These are phyloP conservation scores for Phytophthora capsici DNA, from an alignment of 352 stramenopile genomes.

Conservation along the genomic window DNA sequence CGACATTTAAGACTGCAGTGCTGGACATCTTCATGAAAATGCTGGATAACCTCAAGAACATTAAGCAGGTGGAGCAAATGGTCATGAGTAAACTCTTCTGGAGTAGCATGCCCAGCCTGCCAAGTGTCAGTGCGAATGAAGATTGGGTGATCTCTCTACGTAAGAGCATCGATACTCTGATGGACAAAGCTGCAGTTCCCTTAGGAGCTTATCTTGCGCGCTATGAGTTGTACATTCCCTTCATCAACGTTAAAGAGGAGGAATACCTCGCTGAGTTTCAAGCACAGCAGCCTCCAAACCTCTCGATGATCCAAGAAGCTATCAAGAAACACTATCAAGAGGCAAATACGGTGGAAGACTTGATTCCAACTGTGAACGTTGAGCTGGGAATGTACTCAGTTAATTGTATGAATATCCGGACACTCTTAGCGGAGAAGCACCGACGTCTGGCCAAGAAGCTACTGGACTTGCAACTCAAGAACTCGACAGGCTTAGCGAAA, in stretches of 20 bases:
- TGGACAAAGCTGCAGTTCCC: slow-evolving; percentile 65
- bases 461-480: slow-evolving; percentile 78
- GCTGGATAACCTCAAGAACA: slow-evolving; percentile 82
- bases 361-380: slow-evolving; percentile 64
- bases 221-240: slow-evolving; percentile 86
- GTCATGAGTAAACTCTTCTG: slow-evolving; percentile 97
- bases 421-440: slow-evolving; percentile 81
- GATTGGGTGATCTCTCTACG: slow-evolving; percentile 78
- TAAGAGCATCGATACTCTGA: slow-evolving; percentile 57
- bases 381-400: slow-evolving; percentile 87
- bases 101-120: slow-evolving; percentile 91
- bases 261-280: slow-evolving; percentile 81
- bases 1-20: slow-evolving; percentile 62
- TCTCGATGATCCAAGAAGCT: slow-evolving; percentile 67
- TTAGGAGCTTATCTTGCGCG: slow-evolving; percentile 81
- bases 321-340: slow-evolving; percentile 85
- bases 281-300: slow-evolving; percentile 74
- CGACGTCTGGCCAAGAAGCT: slow-evolving; percentile 75
- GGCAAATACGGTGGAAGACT: slow-evolving; percentile 58
- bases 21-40: slow-evolving; percentile 82
- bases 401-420: slow-evolving; percentile 73
- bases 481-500: slow-evolving; percentile 73
- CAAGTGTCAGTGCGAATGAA: slow-evolving; percentile 85
- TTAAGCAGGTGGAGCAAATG: slow-evolving; percentile 89
- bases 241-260: slow-evolving; percentile 92